These are phyloP conservation scores for Hanseniaspora lindneri DNA, from an alignment of 805 yeast genomes.

Conservation along the genomic window DNA sequence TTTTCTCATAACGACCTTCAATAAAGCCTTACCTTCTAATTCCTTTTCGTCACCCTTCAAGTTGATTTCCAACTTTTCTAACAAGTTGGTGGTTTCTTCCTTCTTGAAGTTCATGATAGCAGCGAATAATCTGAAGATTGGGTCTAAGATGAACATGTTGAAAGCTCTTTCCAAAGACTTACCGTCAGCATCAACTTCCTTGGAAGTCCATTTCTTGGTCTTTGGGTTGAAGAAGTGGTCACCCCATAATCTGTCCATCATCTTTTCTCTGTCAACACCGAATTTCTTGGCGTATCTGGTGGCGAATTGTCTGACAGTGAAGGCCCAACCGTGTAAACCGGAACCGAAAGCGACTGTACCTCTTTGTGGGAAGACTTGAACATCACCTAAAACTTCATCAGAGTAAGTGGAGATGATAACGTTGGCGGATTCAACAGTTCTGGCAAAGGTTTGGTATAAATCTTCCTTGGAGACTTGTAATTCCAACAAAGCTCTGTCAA, in stretches of 20 bases:
- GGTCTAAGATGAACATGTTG: constrained; percentile 98
- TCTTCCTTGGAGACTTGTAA: constrained; percentile 98
- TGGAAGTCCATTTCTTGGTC: constrained; percentile 98
- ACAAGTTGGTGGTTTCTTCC: constrained; percentile 84
- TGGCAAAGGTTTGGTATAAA: constrained; percentile 92
- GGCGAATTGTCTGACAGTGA: constrained; percentile 98
- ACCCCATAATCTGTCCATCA: constrained; percentile 99
- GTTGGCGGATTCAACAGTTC: constrained; percentile 99
- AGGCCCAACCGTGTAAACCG: constrained; percentile 99
- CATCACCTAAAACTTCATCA: constrained; percentile 85
- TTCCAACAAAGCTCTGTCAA: constrained; percentile 98
- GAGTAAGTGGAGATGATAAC: constrained; percentile 93
- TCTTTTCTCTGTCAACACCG: constrained; percentile 95
- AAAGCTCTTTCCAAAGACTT: constrained; percentile 95
- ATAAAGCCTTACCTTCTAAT: constrained; percentile 95
- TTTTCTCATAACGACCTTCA: constrained; percentile 98
- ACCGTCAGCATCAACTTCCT: constrained; percentile 91
- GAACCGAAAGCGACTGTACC: constrained; percentile 99
- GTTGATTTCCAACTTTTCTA: constrained; percentile 85
- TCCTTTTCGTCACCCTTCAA: constrained; percentile 96
- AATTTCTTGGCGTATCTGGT: constrained; percentile 96
- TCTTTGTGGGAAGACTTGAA: constrained; percentile 95
- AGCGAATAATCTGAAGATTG: constrained; percentile 93
- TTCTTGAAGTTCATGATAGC: constrained; percentile 98
- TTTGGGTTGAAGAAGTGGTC: constrained; percentile 99